phyloP scores from a whole-genome alignment of 331 rosid genomes.

The Quercus tomentella region DNA sequence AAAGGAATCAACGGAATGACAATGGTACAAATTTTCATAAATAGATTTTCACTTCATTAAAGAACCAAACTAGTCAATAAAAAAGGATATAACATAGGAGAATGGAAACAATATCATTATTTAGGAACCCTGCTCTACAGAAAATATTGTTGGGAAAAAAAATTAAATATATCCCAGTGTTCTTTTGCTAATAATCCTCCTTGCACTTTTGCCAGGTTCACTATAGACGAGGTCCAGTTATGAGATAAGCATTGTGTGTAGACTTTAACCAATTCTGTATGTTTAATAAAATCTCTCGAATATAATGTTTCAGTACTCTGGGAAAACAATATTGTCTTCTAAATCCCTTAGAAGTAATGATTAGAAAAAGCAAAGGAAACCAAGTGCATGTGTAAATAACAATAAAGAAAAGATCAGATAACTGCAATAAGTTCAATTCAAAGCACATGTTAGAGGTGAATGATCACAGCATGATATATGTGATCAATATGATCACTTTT shows the following conservation, averaged over 20 bases:
- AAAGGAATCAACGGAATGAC: background rate
- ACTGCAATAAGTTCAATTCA: background rate
- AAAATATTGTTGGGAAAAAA: background rate
- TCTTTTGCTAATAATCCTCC: too few species aligned
- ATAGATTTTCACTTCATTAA: background rate
- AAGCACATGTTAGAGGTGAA: background rate
- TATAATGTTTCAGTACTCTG: background rate
- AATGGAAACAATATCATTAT: background rate
- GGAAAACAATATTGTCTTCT: background rate
- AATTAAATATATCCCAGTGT: background rate
- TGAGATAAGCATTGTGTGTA: background rate
- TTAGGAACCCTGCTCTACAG: background rate
- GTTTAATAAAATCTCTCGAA: background rate
- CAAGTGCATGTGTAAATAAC: background rate
- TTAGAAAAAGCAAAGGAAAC: background rate
- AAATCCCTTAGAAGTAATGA: background rate
- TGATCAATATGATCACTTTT: too few species aligned
- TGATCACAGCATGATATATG: background rate
- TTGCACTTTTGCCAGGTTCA: background rate
- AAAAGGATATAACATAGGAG: background rate
- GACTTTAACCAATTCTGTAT: background rate
- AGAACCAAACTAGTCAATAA: background rate
- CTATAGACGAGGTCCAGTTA: background rate
- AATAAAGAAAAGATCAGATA: background rate
- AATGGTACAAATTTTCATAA: background rate